Conservation (phyloP, 495 filamentous ascomycete genomes). For the Tuber aestivum region DNA sequence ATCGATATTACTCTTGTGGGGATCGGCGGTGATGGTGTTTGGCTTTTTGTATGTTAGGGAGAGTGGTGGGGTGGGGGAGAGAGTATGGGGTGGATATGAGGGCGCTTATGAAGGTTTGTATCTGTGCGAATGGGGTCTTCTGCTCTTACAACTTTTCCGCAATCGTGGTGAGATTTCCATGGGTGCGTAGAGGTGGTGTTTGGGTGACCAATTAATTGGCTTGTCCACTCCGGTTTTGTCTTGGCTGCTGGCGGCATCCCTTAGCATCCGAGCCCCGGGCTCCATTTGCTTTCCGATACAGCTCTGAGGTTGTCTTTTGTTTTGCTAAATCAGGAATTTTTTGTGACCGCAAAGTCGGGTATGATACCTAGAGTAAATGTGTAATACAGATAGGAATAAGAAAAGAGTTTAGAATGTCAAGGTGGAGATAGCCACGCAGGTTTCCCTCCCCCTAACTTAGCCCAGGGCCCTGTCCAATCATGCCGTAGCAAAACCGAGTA, state of each 20-base stretch:
- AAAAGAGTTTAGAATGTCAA: not conserved
- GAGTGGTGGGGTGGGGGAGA: not conserved
- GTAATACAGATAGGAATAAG: not conserved
- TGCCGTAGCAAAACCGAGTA: not conserved
- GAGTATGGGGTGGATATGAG: not conserved
- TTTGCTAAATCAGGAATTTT: not conserved
- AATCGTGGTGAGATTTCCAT: not conserved
- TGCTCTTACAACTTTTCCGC: not conserved
- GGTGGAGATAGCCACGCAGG: not conserved
- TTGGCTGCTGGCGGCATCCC: not conserved
- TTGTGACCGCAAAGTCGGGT: not conserved
- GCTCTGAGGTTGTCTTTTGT: not conserved
- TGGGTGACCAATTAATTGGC: not conserved
- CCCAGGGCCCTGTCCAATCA: not conserved
- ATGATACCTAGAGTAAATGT: too few relatives aligned
- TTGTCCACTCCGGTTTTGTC: not conserved
- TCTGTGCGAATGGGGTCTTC: not conserved
- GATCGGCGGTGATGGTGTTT: not conserved
- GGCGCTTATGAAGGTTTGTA: not conserved
- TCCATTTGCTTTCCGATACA: not conserved
- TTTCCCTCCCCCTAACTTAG: not conserved
- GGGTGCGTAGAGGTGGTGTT: not conserved
- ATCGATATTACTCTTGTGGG: not conserved
- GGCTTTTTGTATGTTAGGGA: not conserved
- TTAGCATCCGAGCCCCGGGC: not conserved